Base-by-base conservation (phyloP, 257 asterid species). In the Solanum habrochaites region DNA sequence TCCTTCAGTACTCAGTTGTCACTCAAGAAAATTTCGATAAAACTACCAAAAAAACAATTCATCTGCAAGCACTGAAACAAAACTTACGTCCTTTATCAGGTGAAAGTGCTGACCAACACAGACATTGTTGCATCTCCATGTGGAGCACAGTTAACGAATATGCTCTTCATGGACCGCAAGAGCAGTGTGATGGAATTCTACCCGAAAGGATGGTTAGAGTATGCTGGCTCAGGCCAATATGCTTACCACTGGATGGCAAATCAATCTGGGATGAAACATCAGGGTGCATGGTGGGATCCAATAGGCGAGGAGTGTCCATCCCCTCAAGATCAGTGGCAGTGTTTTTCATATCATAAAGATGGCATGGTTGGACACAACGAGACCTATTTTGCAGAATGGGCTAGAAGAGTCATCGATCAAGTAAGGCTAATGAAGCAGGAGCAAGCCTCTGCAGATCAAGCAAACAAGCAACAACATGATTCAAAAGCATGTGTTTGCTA, bases 171-270 rank as follows among this genome's bases (percentile, higher is more conserved):
- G 91, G 91, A 90, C 23, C 70, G 85, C 0, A 81, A 78, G 83
- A 90, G 91, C 83, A 90, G 89, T 49, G 78, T 91, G 16, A 88
- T 90, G 93, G 90, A 91, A 56, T 90, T 91, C 83, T 91, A 89
- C 86, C 92, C 93, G 13, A 90, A 87, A 87, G 93, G 92, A 82
- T 90, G 92, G 93, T 39, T 83, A 14, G 87, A 90, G 83, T 60
- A 87, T 32, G 92, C 91, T 21, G 90, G 92, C 8, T 3, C 69
- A 27, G 91, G 91, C 67, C 92, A 87, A 86, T 90, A 87, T 85
- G 90, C 90, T 43, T 85, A 87, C 87, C 91, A 90, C 74, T 91
- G 92, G 92, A 85, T 90, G 89, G 93, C 91, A 4, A n/a, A 83
- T 40, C 88, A 83, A 43, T 86, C 92, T 1, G 92, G 93, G 62